Evolutionary conservation across 164 flowering plant species (phyloP), one percentile per base, ranked within the genome.

Genomic region (Tetracentron sinense): DNA sequence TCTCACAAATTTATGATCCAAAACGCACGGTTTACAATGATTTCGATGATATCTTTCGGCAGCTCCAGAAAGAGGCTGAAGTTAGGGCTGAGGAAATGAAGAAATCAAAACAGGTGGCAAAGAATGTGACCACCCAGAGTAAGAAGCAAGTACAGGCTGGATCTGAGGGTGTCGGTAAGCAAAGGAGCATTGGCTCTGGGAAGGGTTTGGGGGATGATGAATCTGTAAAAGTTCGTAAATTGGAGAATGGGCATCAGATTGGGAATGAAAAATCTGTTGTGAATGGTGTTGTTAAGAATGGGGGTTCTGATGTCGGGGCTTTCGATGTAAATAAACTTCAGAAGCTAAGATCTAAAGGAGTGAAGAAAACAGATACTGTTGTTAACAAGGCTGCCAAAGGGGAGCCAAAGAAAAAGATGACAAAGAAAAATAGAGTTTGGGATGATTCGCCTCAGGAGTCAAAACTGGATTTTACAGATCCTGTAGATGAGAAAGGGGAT

Each of bases 381-480:
- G 73, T 27, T 67, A 77, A 42, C 72, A 89, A 83, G 79, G 92
- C 69, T 76, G 58, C 86, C 25, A 82, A 83, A 62, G 79, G 12
- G 66, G 96, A 86, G 67, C 80, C 87, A 2, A 85, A 82, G 77
- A 93, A 87, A 75, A 90, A 87, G 78, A 21, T 64, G 16, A 83
- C 86, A 60, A 94, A 94, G 77, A 85, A 87, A 78, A 86, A 87
- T 69, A 86, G 93, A 75, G 90, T 86, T 72, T 94, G 98, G 98
- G 90, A 85, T 69, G 97, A 90, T 73, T 60, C 82, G 27, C 90
- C 96, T 53, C 8, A 30, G 16, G 83, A 82, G 69, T 5, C 81
- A 12, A 91, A 94, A 69, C 66, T 94, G 79, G 99, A 94, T 71
- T 93, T 81, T 61, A 85, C 98, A 4, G 92, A 90, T 82, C 84